Percentiles rank a stretch among this genome's conserved stretches.
phyloP scores from a whole-genome alignment of 495 filamentous ascomycete genomes.

The Polyplosphaeria fusca region DNA sequence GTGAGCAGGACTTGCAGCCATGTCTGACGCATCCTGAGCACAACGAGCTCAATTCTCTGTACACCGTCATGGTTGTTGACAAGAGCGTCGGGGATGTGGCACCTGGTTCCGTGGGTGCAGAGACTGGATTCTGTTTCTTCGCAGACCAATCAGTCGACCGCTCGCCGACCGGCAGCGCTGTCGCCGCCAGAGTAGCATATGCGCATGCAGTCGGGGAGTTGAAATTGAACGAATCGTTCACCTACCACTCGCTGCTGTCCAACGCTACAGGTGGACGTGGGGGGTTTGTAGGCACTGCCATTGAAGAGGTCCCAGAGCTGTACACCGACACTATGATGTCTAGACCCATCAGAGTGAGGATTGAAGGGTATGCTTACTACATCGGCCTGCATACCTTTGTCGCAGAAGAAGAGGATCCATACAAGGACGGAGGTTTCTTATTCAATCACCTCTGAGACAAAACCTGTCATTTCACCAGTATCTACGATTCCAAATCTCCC shows the following conservation, averaged over 20 bases:
- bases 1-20: not conserved
- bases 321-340: not conserved
- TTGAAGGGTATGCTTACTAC: constrained; percentile 23
- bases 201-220: constrained; percentile 10
- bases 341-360: not conserved
- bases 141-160: constrained; percentile 27
- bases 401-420: constrained; percentile 15
- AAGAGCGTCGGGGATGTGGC: not conserved
- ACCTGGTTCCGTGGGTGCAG: not conserved
- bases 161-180: constrained; percentile 25
- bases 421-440: not conserved
- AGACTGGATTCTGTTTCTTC: constrained; percentile 27
- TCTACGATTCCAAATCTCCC: not conserved
- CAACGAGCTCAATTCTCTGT: not conserved
- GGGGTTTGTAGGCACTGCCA: constrained; percentile 17
- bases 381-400: constrained; percentile 17
- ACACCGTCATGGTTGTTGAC: constrained; percentile 9
- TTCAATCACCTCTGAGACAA: too few relatives aligned
- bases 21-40: not conserved
- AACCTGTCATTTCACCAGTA: too few relatives aligned
- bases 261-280: constrained; percentile 2
- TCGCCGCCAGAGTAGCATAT: constrained; percentile 21
- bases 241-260: constrained; percentile 24
- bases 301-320: not conserved
- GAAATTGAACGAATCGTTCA: constrained; percentile 4